A percentile compares a stretch with the other conserved stretches of the same genome.
phyloP scores from a whole-genome alignment of 805 yeast species.

The Cyberlindnera japonica region DNA sequence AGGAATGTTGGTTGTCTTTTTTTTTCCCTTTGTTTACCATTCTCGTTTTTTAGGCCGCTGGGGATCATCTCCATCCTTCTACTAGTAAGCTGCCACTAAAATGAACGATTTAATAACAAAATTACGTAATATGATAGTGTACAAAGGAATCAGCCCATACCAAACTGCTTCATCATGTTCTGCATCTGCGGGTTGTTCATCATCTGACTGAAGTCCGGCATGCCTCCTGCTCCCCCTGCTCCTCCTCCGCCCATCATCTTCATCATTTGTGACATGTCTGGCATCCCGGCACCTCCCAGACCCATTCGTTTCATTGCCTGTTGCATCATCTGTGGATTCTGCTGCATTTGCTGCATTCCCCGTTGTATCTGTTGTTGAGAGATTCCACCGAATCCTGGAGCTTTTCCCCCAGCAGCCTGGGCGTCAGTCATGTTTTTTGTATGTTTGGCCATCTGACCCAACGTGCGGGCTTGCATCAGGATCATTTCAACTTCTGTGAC shows the following conservation, averaged over 20 bases:
- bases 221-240: slow-evolving; percentile 49
- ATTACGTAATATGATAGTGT: background rate
- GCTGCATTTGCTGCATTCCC: slow-evolving; percentile 61
- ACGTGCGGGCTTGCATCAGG: slow-evolving; percentile 84
- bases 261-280: slow-evolving; percentile 51
- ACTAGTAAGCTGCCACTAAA: background rate
- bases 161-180: slow-evolving; percentile 48
- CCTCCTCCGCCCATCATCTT: slow-evolving; percentile 48
- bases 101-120: background rate
- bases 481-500: slow-evolving; percentile 93
- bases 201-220: slow-evolving; percentile 63
- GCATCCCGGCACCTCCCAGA: slow-evolving; percentile 26
- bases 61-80: background rate
- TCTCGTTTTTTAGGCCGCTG: slow-evolving; percentile 2
- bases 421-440: slow-evolving; percentile 35
- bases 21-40: slow-evolving; percentile 12
- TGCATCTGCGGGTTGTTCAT: slow-evolving; percentile 44
- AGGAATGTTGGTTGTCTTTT: background rate
- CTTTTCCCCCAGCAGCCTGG: slow-evolving; percentile 25
- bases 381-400: slow-evolving; percentile 31
- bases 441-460: slow-evolving; percentile 87
- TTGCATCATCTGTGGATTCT: slow-evolving; percentile 74
- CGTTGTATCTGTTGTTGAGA: slow-evolving; percentile 41
- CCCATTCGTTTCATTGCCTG: slow-evolving; percentile 53
- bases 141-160: slow-evolving; percentile 19